Evolutionary conservation across 345 rosid genomes (phyloP).

Genomic region (Bretschneidera sinensis): DNA sequence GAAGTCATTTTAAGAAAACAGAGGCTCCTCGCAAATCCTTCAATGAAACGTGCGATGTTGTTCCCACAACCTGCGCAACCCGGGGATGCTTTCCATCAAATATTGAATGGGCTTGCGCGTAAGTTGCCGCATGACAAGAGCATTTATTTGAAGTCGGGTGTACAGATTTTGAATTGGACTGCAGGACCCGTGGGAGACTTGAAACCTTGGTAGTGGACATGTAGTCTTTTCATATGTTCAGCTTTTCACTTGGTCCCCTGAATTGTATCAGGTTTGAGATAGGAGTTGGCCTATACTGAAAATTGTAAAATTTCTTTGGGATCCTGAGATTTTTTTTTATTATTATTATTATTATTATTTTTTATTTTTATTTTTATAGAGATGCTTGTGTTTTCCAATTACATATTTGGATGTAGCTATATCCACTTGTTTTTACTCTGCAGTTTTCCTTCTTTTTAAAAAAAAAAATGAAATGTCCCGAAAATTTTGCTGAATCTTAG

Average conservation of each 20-base stretch:
- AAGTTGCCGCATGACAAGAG: constrained; percentile 66
- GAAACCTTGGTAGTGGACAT: constrained; percentile 65
- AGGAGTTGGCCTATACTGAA: not conserved
- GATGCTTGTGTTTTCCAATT: constrained; percentile 1
- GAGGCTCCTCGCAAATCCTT: constrained; percentile 87
- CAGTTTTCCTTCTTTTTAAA: too few species aligned
- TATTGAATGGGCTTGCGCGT: constrained; percentile 81
- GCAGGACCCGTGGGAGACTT: constrained; percentile 78
- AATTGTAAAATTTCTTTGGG: not conserved
- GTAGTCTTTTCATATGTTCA: not conserved
- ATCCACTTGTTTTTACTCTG: too few species aligned
- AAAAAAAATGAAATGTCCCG: too few species aligned
- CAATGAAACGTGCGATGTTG: constrained; percentile 89
- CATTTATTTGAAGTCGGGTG: constrained; percentile 51
- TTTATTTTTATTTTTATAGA: constrained; percentile 21
- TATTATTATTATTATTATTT: too few species aligned
- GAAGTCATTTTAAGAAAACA: constrained; percentile 82
- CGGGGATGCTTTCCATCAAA: constrained; percentile 96
- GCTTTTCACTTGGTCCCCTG: constrained; percentile 1
- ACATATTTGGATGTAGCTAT: too few species aligned
- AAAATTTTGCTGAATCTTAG: too few species aligned
- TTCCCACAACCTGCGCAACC: constrained; percentile 93
- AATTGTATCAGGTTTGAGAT: constrained; percentile 4
- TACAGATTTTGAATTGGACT: constrained; percentile 74
- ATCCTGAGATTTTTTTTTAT: too few species aligned